Evolutionary conservation across 495 filamentous ascomycete genomes (phyloP), one percentile per base, ranked within the genome.

Genomic region (Glonium stellatum): DNA sequence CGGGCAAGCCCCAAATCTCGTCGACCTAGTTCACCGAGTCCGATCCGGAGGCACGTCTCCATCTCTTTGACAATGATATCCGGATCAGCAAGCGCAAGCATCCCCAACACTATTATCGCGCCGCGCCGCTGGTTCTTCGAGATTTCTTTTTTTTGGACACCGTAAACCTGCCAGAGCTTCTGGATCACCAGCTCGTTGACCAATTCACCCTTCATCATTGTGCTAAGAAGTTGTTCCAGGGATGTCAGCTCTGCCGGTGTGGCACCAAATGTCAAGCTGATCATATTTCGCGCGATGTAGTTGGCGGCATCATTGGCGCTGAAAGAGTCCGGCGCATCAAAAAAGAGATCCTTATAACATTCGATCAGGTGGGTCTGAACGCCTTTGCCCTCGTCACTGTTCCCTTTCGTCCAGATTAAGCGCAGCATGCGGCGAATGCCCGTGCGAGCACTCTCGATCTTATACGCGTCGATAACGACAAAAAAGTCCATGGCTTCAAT

Each of bases 401-500:
- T 97, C 54, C 92, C 93, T 74, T 99, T 99, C 19, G 95, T 97
- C 93, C 93, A 99, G 71, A 99, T 97, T 42, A 97, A 78, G 42
- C 90, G 82, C 44, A 99, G 82, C 93, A 99, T 99, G 55, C 89
- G 82, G 46, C 91, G 83, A 64, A 97, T 96, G 55, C 93, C 93
- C 55, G 72, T 73, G 70, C 92, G 88, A 61, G 93, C 90, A 51
- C 91, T 88, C 71, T 96, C 89, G 47, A 99, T 83, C 71, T 92
- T 92, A 80, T 97, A 97, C 6, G 89, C 90, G 72, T 99, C 90
- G 37, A 92, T 82, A 34, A 96, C 84, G 58, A 92, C 89, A 66
- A 97, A 95, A 73, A 93, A 97, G 67, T 99, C 93, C 90, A 99
- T 99, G 3, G 93, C 95, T 69, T 97, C 95, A 57, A 97, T 96